These are phyloP conservation scores for Pouteria glomerata DNA, from an alignment of 148 eudicot species.

Conservation along the genomic window DNA sequence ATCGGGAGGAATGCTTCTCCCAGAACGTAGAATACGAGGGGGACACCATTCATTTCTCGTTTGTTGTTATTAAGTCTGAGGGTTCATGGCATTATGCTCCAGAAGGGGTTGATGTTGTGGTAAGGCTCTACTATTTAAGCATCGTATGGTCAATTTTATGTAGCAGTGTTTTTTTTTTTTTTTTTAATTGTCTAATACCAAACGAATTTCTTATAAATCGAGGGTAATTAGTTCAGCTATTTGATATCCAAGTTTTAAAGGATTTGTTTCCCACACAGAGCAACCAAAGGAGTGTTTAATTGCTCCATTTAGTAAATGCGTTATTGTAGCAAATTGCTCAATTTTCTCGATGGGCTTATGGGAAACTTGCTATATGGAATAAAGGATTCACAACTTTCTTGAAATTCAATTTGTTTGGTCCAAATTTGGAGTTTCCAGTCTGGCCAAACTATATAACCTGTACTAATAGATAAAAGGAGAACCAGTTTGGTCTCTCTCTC, in stretches of 20 bases:
- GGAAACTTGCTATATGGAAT: neutral
- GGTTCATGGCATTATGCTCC: constrained; percentile 61
- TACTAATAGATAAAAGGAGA: no score
- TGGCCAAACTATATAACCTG: neutral
- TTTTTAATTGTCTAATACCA: neutral
- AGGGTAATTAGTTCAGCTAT: neutral
- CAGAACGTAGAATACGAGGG: constrained; percentile 75
- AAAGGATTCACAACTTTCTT: neutral
- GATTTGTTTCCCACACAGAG: neutral
- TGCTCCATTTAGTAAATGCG: neutral
- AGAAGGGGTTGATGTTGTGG: constrained; percentile 89
- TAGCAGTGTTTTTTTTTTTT: neutral
- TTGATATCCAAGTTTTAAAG: neutral
- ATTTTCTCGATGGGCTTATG: neutral
- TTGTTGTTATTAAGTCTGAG: constrained; percentile 80
- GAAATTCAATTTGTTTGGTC: neutral
- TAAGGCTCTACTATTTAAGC: constrained; percentile 21
- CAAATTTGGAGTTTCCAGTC: neutral
- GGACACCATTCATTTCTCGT: constrained; percentile 67
- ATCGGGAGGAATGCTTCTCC: constrained; percentile 85
- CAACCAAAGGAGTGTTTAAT: neutral
- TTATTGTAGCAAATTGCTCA: neutral
- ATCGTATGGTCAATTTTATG: neutral
- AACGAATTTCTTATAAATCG: neutral
- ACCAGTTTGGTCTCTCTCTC: no score